Base-by-base conservation (phyloP, 169 alveolate genomes). In the Theileria parva region DNA sequence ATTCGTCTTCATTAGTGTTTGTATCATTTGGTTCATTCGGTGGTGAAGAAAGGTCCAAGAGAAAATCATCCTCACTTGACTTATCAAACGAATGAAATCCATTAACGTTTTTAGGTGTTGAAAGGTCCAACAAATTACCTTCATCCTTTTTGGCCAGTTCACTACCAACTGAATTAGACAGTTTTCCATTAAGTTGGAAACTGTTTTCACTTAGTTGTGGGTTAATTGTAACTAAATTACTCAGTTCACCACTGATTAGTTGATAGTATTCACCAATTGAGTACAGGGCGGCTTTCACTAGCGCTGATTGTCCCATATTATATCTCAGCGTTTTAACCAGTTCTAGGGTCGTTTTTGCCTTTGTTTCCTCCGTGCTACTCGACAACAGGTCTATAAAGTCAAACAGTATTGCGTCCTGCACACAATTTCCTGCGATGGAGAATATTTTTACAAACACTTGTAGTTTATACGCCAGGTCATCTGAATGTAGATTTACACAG, bases 371-470 rank as follows among this genome's bases (percentile, higher is more conserved):
- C 11, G 95, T 77, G 21, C 92, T 92, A 51, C 86, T 80, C 39
- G 87, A 85, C 55, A 95, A 92, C 28, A 92, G 61, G 60, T 89
- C 91, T 61, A 92, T 92, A 50, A 95, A 93, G 7, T 91, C 88
- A 66, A 88, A 81, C 66, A 92, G 75, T 15, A 92, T 93, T 71
- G 74, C 93, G 68, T 93, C 95, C 76, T 83, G 90, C 77, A 84
- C 93, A 77, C 84, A 91, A 79, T 87, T 91, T 39, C 97, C 97
- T 25, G 98, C 97, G 65, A 95, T 75, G 70, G 98, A 85, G 61
- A 97, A 91, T 81, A 97, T 88, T 88, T 95, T 96, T 55, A 96
- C 92, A 83, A 95, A 89, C n/a, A 95, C 95, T 68, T 96, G 98
- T 44, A 91, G 71, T 57, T 80, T 51, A 93, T 92, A 88, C 83